Evolutionary conservation across 1,284 basidiomycete genomes (phyloP), one percentile per base, ranked within the genome.

Genomic region (Tylopilus sp.): DNA sequence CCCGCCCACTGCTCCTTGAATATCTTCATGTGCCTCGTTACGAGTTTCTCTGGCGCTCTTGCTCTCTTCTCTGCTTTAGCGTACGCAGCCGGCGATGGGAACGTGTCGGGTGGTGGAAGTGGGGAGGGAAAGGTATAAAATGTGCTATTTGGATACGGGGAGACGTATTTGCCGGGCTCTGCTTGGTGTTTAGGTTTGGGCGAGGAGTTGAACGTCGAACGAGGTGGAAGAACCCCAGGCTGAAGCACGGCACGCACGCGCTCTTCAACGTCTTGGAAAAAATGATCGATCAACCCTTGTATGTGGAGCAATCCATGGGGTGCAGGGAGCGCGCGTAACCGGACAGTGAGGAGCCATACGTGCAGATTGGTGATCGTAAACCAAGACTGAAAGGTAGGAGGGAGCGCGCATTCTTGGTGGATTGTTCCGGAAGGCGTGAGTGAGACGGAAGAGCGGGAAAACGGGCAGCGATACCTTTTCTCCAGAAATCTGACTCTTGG

Each of bases 351-450:
- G 53, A 98, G 78, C 85, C 95, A 94, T 51, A 98, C 78, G 72
- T 99, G 95, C 36, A 98, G 79, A 59, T 96, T 94, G 41, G 94
- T 94, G 50, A 98, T 78, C 26, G 93, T 93, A 76, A 98, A 98
- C 92, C 95, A 99, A 7, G 94, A 92, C 69, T 98, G 95, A 71
- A 98, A 98, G 0, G 96, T 98, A 8, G 89, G 87, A 4, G 96
- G 95, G 14, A 99, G 78, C 46, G 80, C 78, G 66, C 93, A 98
- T 60, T 87, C 95, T 71, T 22, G n/a, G 20, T 4, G 15, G 2
- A 13, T 13, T 8, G 11, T 54, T 41, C 19, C 28, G 13, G 22
- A 17, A 46, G 11, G 24, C 10, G 26, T 57, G 24, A 56, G 53
- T 25, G 20, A 9, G 22, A 26, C 37, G 13, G 39, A 14, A 44